Percentiles rank a stretch among this genome's conserved stretches.
Evolutionary conservation across 805 yeast species (phyloP).

Genomic region (Tetrapisispora taiwanensis): DNA sequence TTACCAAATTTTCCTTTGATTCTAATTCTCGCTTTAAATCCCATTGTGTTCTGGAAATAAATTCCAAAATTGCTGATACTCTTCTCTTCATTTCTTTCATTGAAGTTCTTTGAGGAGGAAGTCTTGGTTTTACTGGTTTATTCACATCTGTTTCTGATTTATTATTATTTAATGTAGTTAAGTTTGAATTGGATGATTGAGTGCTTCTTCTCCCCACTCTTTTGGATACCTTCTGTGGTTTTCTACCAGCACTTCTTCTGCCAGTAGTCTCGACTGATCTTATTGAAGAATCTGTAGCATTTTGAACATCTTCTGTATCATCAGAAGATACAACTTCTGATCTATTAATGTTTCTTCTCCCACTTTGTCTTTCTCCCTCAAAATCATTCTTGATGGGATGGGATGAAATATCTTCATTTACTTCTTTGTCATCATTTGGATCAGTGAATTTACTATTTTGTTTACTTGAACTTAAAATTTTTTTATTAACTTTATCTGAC

Average conservation of each 20-base stretch:
- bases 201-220: conserved; percentile 6
- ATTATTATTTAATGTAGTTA: conserved; percentile 10
- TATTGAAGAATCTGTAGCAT: not conserved
- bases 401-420: not conserved
- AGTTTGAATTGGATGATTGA: conserved; percentile 13
- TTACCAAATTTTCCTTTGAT: conserved; percentile 42
- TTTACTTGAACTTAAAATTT: not conserved
- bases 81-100: conserved; percentile 79
- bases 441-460: not conserved
- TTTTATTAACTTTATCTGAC: not conserved
- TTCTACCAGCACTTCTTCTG: conserved; percentile 1
- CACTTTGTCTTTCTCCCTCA: not conserved
- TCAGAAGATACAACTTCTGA: not conserved
- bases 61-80: conserved; percentile 82
- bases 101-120: conserved; percentile 66
- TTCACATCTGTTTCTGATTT: conserved; percentile 40
- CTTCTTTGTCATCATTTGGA: not conserved
- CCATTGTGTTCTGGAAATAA: conserved; percentile 75
- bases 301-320: not conserved
- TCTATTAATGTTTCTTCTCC: not conserved
- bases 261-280: not conserved
- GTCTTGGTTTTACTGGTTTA: conserved; percentile 73
- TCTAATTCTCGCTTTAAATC: conserved; percentile 69
- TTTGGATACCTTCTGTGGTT: conserved; percentile 9
- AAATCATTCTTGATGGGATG: not conserved